phyloP scores from a whole-genome alignment of 2,329 filamentous ascomycete genomes.

The Elsinoe fawcettii region DNA sequence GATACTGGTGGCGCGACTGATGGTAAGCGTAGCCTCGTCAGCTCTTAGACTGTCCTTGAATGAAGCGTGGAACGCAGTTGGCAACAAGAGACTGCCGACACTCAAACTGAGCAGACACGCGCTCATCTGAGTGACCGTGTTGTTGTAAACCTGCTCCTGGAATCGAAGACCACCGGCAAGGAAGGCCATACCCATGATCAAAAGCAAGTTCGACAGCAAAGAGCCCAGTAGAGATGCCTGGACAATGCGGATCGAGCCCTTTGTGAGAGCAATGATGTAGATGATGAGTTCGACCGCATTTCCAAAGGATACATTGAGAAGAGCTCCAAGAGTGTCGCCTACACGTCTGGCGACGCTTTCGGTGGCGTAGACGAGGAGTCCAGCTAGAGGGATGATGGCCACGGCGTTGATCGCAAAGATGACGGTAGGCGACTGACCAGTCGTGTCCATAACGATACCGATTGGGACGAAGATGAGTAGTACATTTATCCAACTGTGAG shows the following conservation, averaged over 20 bases:
- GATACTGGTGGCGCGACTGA: constrained; percentile 84
- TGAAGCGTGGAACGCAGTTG: constrained; percentile 87
- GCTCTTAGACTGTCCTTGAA: constrained; percentile 52
- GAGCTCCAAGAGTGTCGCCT: constrained; percentile 42
- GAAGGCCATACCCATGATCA: constrained; percentile 90
- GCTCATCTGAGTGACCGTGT: constrained; percentile 92
- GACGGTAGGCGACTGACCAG: constrained; percentile 34
- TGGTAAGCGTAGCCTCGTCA: constrained; percentile 65
- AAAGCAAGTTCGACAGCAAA: constrained; percentile 77
- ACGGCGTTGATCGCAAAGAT: constrained; percentile 47
- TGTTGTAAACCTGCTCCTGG: constrained; percentile 93
- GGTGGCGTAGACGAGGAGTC: constrained; percentile 42
- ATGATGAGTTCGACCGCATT: constrained; percentile 48
- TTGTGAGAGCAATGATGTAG: constrained; percentile 66
- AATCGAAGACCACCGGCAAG: constrained; percentile 77
- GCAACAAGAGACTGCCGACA: constrained; percentile 75
- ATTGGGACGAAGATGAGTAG: constrained; percentile 70
- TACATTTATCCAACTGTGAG: constrained; percentile 70
- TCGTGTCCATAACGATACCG: constrained; percentile 57
- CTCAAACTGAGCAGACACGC: constrained; percentile 84
- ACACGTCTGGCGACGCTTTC: constrained; percentile 42
- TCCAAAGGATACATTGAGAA: constrained; percentile 47
- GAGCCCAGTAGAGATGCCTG: constrained; percentile 85
- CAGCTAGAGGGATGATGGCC: constrained; percentile 45
- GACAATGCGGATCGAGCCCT: constrained; percentile 82